Base-by-base conservation (phyloP, 1,284 basidiomycete species). In the Taiwanofungus camphoratus region DNA sequence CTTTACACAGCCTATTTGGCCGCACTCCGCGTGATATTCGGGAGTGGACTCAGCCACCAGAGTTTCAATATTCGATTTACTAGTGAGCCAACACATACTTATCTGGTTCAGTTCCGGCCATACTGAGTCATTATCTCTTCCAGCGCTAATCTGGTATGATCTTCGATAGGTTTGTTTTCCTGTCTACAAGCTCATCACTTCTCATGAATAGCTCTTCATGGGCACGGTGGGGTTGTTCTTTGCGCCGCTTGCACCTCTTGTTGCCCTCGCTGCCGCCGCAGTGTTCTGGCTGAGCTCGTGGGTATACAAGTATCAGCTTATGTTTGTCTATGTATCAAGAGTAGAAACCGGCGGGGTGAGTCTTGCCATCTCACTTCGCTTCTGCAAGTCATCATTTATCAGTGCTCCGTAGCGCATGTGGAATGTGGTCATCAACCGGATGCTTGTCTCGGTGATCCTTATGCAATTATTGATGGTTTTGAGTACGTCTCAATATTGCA, bases 1-100 rank as follows among this genome's bases (percentile, higher is more conserved):
- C 39, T 32, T 11, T 40, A n/a, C n/a, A n/a, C n/a, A 89, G 87
- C 45, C 65, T 92, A 36, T 89, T 97, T 58, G 92, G 93, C n/a
- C 84, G 94, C 45, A 99, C 96, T 0, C 95, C 94, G 35, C 81
- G 96, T 53, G 93, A 97, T 58, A 92, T 98, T 46, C 78, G 92
- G 41, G 93, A 97, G 56, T 94, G 90, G 84, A 97, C 95, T 5
- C 88, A 94, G 61, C 95, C 95, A 13, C 90, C 90, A 4, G 82
- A 86, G 30, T 98, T 98, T 60, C 84, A 94, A 56, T 98, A 88
- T 66, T 77, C 89, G 9, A 78, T 94, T 45, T 92, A 92, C 65
- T 93, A 88, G 84, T 89, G 52, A 63, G 84, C 73, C 39, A 30
- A 15, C 34, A 35, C 15, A 13, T 13, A 4, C n/a, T 16, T 6